Evolutionary conservation across 2,329 filamentous ascomycete genomes (phyloP), one percentile per base, ranked within the genome.

Genomic region (Coniochaeta pulveracea): DNA sequence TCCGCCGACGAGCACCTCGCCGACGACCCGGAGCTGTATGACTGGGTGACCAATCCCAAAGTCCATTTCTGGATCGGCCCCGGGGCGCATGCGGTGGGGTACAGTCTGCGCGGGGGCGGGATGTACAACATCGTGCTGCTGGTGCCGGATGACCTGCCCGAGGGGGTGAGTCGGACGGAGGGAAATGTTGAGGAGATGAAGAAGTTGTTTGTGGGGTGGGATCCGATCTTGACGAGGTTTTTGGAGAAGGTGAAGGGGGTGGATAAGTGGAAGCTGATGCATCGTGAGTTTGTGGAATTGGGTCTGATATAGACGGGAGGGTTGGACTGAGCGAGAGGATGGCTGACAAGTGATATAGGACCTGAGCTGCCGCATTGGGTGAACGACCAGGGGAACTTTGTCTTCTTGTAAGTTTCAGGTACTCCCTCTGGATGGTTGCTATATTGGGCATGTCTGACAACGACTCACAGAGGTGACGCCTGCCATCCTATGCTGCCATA

Each of bases 241-340:
- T 40, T 64, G 10, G 52, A 55, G 3, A 61, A 64, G 26, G 74
- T 80, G 0, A 63, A 69, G 23, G 61, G 54, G 2, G 73, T 81
- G 1, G 67, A 75, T 24, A 83, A 82, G 50, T 84, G 79, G 80
- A 78, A 74, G 47, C 50, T 84, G 21, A 76, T 81, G 70, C 56
- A 63, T 36, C 44, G 59, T 61, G 37, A 14, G 19, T 16, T 9
- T 1, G 8, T 9, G 37, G 10, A 21, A 11, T 21, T 34, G 15
- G 10, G 8, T 25, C 17, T 25, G 7, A 14, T 14, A 2, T 24
- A 36, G 17, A 21, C 63, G 57, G 61, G n/a, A n/a, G 21, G n/a
- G 21, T n/a, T n/a, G n/a, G n/a, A n/a, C n/a, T n/a, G n/a, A n/a
- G 21, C 8, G 21, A n/a, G 21, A 23, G 8, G 21, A n/a, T 23